Base-by-base conservation (phyloP, 2,329 filamentous ascomycete genomes). In the Paraphoma chrysanthemicola region DNA sequence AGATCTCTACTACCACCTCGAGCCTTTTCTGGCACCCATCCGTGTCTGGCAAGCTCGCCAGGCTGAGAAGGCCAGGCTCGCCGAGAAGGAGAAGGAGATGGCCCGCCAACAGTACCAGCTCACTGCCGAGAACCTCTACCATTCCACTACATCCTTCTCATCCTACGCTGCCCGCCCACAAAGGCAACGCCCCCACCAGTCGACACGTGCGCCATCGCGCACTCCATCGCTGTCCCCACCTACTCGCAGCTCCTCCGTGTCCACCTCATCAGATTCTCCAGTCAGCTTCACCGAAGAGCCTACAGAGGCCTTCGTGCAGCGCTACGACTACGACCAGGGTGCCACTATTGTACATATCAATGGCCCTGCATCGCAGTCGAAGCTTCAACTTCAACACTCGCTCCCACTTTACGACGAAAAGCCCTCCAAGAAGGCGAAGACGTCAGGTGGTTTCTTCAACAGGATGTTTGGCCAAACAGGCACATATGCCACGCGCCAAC, bases 1-100 rank as follows among this genome's bases (percentile, higher is more conserved):
- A 53, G 93, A 98, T 70, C 88, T 99, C 43, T 92, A 96, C 81
- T 84, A 83, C 64, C 91, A 97, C 77, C 85, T 98, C 41, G 92
- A 97, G 68, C 86, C 86, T 42, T 98, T 98, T 84, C 86, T 99
- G 44, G 88, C 88, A 33, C 94, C 94, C 29, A 91, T 98, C 72
- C 90, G 93, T 59, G 74, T 81, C 67, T 83, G 78, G 71, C 80
- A 86, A 65, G 73, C 81, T 17, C 81, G 83, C 60, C 78, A 83
- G 54, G 82, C 83, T 57, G 82, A 86, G 69, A 83, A 85, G 75
- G 80, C 81, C 56, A 78, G 56, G 78, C 79, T 71, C 73, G 81
- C 62, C 69, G 78, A 78, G 57, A 72, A 73, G 60, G 73, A 80
- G 62, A 77, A 79, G 70, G 77, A 80, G 55, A 60, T 75, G 56